Base-by-base conservation (phyloP, 2,329 filamentous ascomycete species). In the Pseudogymnoascus sp. region DNA sequence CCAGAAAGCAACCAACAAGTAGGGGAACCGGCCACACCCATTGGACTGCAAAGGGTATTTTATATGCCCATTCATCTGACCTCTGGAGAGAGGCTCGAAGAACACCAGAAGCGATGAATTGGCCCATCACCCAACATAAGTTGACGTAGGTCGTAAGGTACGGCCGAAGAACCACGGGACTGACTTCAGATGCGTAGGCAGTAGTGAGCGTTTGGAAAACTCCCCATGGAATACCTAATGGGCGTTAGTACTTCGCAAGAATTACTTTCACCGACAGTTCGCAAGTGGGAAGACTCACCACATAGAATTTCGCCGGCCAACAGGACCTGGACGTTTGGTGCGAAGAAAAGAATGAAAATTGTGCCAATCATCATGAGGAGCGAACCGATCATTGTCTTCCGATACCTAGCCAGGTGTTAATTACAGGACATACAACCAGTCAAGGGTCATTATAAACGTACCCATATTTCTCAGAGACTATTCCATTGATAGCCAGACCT, bases 281-380 rank as follows among this genome's bases (percentile, higher is more conserved):
- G 77, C 77, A 80, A 4, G 78, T 78, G 58, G 79, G 73, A 59
- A 78, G 42, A 48, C 42, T 48, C 7, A 48, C 42, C 77, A 51
- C 76, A 79, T 5, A 81, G 71, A 44, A 81, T 77, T 66, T 81
- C 76, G 31, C 76, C 79, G 2, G 77, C 76, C 7, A 79, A 71
- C 25, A 81, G 69, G 10, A 76, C 70, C 64, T 77, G 71, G 17
- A 81, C 74, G 44, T 77, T 78, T 58, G 74, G 72, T 3, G 79
- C 79, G 4, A 79, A 80, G 71, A 82, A 81, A 64, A 79, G 79
- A 60, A 82, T 77, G 25, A 79, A 74, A n/a, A 79, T 79, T 67
- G 76, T 78, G 4, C 74, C 76, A 13, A 71, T 74, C 65, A 80
- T 73, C 51, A 76, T 65, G 13, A 74, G 63, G 13, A 81, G 71